These are phyloP conservation scores for Suillus decipiens DNA, from an alignment of 768 basidiomycete genomes.

Conservation along the genomic window DNA sequence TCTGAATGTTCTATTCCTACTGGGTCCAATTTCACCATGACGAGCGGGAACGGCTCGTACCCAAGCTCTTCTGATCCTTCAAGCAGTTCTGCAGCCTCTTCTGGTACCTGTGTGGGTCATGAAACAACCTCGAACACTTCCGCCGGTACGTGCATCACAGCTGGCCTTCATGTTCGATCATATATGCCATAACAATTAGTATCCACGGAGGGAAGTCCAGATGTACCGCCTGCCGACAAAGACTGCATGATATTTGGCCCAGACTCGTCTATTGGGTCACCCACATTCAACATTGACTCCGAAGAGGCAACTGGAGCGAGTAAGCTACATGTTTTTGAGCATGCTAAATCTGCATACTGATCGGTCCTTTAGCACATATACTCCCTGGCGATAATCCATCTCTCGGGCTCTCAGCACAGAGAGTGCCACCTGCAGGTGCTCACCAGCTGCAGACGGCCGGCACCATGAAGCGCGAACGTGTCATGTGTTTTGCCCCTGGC, in stretches of 20 bases:
- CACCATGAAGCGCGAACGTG: background rate
- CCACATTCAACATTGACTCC: slow-evolving; percentile 5
- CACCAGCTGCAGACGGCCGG: background rate
- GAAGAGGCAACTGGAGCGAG: background rate
- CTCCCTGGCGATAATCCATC: background rate
- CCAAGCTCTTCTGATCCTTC: background rate
- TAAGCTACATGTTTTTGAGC: too few species aligned
- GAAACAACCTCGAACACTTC: background rate
- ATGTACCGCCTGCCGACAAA: background rate
- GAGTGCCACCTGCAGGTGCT: background rate
- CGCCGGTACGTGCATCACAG: background rate
- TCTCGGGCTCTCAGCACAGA: background rate
- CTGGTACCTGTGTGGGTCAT: background rate
- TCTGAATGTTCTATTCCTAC: background rate
- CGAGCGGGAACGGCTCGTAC: background rate
- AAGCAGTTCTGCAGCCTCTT: background rate
- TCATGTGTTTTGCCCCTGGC: background rate
- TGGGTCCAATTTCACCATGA: background rate
- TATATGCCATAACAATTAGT: background rate
- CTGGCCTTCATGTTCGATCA: background rate
- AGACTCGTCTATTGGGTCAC: background rate
- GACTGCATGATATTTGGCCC: background rate
- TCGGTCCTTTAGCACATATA: background rate
- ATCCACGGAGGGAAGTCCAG: background rate
- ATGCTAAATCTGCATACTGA: background rate